Base-by-base conservation (phyloP, 192 early-diverging fungal species). In the Coemansia sp. region DNA sequence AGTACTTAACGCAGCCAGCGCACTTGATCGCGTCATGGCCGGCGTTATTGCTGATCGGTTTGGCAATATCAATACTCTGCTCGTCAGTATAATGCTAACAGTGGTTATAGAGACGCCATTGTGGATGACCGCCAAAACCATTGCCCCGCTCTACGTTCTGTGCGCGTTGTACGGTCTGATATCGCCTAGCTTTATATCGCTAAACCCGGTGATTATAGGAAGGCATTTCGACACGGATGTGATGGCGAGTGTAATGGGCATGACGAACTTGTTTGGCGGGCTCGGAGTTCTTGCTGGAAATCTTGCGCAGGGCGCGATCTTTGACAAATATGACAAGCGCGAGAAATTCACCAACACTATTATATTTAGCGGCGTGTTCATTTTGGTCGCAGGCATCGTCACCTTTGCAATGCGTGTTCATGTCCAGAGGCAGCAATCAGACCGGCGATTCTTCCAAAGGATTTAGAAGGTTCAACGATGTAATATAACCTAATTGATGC, bases 111-210 rank as follows among this genome's bases (percentile, higher is more conserved):
- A 71, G 48, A 64, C 75, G 69, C 70, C 77, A 6, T 34, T 79
- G 40, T 82, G 79, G 79, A 73, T 82, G 62, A 70, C 37, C 5
- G 79, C 79, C 10, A 51, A 27, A 6, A 71, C 68, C 44, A 37
- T 77, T 3, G 57, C 59, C 0, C 75, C 68, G 17, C 46, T 82
- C 14, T 82, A 82, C 36, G 79, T 68, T 0, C 42, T 82, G 3
- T 82, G 75, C 29, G 66, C 61, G 10, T 41, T 83, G 1, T 83
- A 75, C 8, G 80, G 80, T 0, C 54, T 83, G 63, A 60, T 78
- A 7, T 78, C 80, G 27, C 73, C 77, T 1, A 74, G 76, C n/a
- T 83, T 83, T 33, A 75, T 78, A 39, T 78, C 76, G 3, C 62
- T 78, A 11, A 83, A 83, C 21, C 76, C 80, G 1, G 73, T 83